These are phyloP conservation scores for Wickerhamiella lipophila DNA, from an alignment of 805 yeast genomes.

Conservation along the genomic window DNA sequence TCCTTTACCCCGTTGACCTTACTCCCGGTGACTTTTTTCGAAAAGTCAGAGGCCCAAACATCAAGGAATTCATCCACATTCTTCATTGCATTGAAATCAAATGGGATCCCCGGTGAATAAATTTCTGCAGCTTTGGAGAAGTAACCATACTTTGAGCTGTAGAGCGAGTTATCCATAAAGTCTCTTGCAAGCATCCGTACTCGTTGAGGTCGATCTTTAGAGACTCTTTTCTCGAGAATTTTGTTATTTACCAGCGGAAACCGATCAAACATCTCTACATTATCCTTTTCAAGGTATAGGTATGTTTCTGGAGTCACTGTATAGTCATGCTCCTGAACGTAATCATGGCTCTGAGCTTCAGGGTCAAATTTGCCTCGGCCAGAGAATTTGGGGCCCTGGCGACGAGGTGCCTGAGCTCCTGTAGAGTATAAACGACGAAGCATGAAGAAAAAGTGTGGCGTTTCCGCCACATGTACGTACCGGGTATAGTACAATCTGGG, in stretches of 20 bases:
- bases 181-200: slow-evolving; percentile 65
- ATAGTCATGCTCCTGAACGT: slow-evolving; percentile 27
- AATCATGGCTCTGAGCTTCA: slow-evolving; percentile 10
- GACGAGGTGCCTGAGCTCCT: background rate
- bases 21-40: slow-evolving; percentile 17
- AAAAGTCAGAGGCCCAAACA: slow-evolving; percentile 53
- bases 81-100: slow-evolving; percentile 43
- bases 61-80: slow-evolving; percentile 61
- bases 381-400: slow-evolving; percentile 8
- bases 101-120: slow-evolving; percentile 53
- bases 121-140: slow-evolving; percentile 68
- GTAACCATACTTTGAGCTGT: slow-evolving; percentile 73
- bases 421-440: background rate
- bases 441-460: slow-evolving; percentile 4
- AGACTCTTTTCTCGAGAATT: slow-evolving; percentile 27
- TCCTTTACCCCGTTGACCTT: slow-evolving; percentile 37
- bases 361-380: slow-evolving; percentile 11
- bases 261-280: slow-evolving; percentile 31
- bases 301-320: slow-evolving; percentile 28
- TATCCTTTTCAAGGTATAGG: slow-evolving; percentile 27
- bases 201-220: slow-evolving; percentile 39
- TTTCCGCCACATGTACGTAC: background rate
- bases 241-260: slow-evolving; percentile 34
- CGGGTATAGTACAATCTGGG: too few relatives aligned
- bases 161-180: slow-evolving; percentile 73